Percentiles rank a stretch among this genome's conserved stretches.
Conservation (phyloP, 768 basidiomycete species). For the Termitomyces sp. region DNA sequence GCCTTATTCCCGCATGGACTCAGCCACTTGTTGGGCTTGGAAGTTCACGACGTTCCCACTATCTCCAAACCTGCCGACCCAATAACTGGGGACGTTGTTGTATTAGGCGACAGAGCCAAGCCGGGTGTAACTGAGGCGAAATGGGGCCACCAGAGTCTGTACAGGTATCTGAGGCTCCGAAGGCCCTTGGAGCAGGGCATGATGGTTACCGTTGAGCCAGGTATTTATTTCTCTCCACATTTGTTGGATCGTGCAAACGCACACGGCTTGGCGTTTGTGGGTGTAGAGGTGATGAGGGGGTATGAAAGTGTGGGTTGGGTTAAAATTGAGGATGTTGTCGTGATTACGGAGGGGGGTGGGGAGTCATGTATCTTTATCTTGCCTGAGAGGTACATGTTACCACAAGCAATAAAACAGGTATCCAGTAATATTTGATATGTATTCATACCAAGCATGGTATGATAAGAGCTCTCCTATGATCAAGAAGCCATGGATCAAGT, state of each 20-base stretch:
- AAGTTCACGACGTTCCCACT: no score
- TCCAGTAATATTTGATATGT: neutral
- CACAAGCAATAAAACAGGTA: constrained; percentile 23
- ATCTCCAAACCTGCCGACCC: no score
- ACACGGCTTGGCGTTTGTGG: constrained; percentile 60
- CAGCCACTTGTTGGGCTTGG: no score
- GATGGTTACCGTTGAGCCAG: constrained; percentile 93
- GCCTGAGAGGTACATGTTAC: constrained; percentile 40
- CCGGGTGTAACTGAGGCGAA: neutral
- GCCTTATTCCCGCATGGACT: no score
- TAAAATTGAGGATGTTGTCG: constrained; percentile 88
- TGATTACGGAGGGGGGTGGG: constrained; percentile 69
- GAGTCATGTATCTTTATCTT: constrained; percentile 47
- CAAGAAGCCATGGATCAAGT: no score
- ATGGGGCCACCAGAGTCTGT: constrained; percentile 61
- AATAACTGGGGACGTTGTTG: no score
- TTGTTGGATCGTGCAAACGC: constrained; percentile 65
- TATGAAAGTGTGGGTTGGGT: constrained; percentile 90
- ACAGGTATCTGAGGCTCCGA: constrained; percentile 76
- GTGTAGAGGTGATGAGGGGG: constrained; percentile 60
- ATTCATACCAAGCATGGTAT: neutral
- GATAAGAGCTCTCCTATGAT: no score
- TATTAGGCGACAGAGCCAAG: constrained; percentile 2
- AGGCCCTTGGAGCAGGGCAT: constrained; percentile 72
- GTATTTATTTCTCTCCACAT: constrained; percentile 81